Conservation (phyloP, 169 alveolate genomes). For the Plasmodium vinckei region DNA sequence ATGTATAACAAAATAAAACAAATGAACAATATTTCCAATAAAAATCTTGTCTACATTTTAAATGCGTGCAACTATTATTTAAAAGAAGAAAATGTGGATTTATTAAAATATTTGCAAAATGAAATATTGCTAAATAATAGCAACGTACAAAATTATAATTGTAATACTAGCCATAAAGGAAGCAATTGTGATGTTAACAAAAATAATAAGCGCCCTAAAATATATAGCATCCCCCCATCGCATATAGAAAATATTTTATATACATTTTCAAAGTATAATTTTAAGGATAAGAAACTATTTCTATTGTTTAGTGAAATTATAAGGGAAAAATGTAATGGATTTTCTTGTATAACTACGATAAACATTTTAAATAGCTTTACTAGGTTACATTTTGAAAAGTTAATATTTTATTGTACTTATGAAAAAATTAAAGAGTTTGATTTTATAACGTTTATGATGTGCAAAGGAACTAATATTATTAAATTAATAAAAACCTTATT, state of each 20-base stretch:
- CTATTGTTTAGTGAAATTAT: constrained; percentile 53
- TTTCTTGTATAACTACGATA: constrained; percentile 61
- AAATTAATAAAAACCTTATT: constrained; percentile 58
- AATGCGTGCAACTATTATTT: constrained; percentile 57
- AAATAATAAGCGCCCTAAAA: constrained; percentile 5
- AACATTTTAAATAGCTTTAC: constrained; percentile 63
- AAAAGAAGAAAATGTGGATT: constrained; percentile 33
- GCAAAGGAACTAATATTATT: constrained; percentile 67
- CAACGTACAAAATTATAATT: not conserved
- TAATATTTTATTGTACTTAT: constrained; percentile 57
- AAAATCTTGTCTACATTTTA: constrained; percentile 66
- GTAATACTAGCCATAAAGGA: too few species aligned
- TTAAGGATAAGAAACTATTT: constrained; percentile 38
- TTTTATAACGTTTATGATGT: constrained; percentile 54
- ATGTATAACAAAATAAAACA: constrained; percentile 44
- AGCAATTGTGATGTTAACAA: too few species aligned
- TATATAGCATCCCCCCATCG: constrained; percentile 64
- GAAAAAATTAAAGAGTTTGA: constrained; percentile 68
- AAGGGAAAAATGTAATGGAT: constrained; percentile 69
- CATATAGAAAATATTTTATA: constrained; percentile 74
- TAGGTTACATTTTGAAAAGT: constrained; percentile 47
- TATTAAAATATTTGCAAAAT: constrained; percentile 29
- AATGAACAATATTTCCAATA: constrained; percentile 64
- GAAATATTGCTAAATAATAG: constrained; percentile 29
- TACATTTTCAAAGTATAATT: constrained; percentile 58